Conservation (phyloP, 345 rosid species). For the Xanthoceras sorbifolium region DNA sequence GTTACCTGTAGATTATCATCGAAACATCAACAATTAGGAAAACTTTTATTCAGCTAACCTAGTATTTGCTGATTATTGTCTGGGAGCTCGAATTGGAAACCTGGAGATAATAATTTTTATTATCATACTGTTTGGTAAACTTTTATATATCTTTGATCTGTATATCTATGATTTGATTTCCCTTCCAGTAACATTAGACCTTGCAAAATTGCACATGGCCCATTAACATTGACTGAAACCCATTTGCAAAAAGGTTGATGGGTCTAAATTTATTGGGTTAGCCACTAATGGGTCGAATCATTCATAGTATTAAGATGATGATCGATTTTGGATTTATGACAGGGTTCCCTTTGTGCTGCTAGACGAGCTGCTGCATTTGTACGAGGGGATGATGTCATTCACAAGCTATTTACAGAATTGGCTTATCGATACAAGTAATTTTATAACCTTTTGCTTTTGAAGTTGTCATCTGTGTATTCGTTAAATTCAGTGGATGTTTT, state of each 20-base stretch:
- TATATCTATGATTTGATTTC: too few relatives aligned
- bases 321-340: conserved; percentile 2
- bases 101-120: too few relatives aligned
- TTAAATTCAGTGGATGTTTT: conserved; percentile 18
- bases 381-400: conserved; percentile 88
- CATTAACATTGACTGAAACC: neutral
- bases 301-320: neutral
- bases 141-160: too few relatives aligned
- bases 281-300: neutral
- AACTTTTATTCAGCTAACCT: neutral
- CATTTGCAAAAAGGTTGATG: neutral
- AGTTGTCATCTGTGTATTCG: conserved; percentile 8
- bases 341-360: conserved; percentile 87
- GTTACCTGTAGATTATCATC: too few relatives aligned
- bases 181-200: too few relatives aligned
- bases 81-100: neutral
- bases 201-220: too few relatives aligned
- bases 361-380: conserved; percentile 90
- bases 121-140: too few relatives aligned
- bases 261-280: neutral
- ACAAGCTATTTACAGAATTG: conserved; percentile 85
- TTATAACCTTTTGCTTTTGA: neutral
- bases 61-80: neutral
- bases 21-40: neutral
- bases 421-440: conserved; percentile 86